phyloP scores from a whole-genome alignment of 2,329 filamentous ascomycete genomes.

The Akanthomyces lecanii region DNA sequence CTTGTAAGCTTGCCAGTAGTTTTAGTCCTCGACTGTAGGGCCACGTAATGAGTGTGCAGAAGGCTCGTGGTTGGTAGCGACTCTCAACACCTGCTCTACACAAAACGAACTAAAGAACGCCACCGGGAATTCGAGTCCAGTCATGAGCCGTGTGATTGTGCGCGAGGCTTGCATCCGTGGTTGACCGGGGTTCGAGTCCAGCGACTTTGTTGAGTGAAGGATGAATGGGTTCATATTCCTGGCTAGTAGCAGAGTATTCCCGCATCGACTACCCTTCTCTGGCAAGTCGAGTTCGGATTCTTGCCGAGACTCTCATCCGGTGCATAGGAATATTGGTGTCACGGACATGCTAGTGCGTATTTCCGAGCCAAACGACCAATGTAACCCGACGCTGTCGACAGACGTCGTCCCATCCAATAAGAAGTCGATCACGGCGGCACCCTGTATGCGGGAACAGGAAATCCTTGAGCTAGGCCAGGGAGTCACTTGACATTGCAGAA shows the following conservation, averaged over 20 bases:
- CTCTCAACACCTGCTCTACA: no score
- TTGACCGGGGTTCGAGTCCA: not conserved
- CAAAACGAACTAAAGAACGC: no score
- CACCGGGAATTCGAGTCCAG: not conserved
- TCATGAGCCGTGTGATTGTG: not conserved
- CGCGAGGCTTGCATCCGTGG: not conserved
- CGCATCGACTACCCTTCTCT: not conserved
- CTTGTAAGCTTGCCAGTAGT: no score
- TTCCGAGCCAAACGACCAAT: not conserved
- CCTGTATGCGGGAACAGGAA: not conserved
- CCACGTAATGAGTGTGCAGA: no score
- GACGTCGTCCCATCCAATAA: not conserved
- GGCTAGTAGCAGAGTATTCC: not conserved
- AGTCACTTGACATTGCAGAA: conserved; percentile 6
- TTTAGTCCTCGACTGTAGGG: no score
- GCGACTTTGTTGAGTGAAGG: not conserved
- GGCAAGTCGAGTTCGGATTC: not conserved
- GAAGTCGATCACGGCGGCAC: not conserved
- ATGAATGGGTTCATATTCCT: not conserved
- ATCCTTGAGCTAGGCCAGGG: not conserved
- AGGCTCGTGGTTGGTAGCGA: no score
- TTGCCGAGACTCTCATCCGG: not conserved
- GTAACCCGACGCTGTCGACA: not conserved
- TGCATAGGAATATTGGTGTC: not conserved
- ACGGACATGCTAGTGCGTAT: not conserved